These are phyloP conservation scores for Monosporascus sp. DNA, from an alignment of 2,329 filamentous ascomycete species.

Conservation along the genomic window DNA sequence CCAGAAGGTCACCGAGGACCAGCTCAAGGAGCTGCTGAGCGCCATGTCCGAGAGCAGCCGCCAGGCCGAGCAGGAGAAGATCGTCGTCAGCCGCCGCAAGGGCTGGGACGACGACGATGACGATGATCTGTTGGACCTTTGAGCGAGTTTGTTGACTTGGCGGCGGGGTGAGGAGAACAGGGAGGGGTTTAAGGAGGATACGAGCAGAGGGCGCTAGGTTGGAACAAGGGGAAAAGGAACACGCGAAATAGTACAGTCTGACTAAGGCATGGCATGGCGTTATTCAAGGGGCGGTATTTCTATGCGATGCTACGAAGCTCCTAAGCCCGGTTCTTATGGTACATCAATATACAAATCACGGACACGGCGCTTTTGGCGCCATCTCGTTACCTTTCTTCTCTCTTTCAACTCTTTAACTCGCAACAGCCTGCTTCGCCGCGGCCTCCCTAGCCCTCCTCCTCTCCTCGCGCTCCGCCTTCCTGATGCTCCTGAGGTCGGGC, in stretches of 20 bases:
- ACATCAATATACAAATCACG: background rate
- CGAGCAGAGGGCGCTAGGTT: slow-evolving; percentile 8
- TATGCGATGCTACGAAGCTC: background rate
- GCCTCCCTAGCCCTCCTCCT: slow-evolving; percentile 57
- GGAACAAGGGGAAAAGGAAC: background rate
- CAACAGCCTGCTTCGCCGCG: slow-evolving; percentile 10
- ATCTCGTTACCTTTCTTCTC: background rate
- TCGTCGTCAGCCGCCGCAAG: slow-evolving; percentile 79
- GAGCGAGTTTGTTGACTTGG: slow-evolving; percentile 8
- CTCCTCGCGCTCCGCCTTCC: slow-evolving; percentile 64
- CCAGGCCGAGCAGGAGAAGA: slow-evolving; percentile 63
- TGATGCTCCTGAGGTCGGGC: slow-evolving; percentile 74
- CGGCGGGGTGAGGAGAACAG: background rate
- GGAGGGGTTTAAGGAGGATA: background rate
- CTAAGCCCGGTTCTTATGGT: background rate
- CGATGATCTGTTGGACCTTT: slow-evolving; percentile 64
- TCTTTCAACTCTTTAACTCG: slow-evolving; percentile 1
- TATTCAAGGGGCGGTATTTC: background rate
- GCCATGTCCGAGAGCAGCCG: slow-evolving; percentile 71
- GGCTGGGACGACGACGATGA: slow-evolving; percentile 82
- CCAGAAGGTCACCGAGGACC: slow-evolving; percentile 81
- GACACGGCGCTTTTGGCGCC: background rate
- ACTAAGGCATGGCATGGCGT: background rate
- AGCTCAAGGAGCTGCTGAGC: slow-evolving; percentile 86
- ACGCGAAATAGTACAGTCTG: background rate